These are phyloP conservation scores for Fraxinus baroniana DNA, from an alignment of 305 asterid species.

Conservation along the genomic window DNA sequence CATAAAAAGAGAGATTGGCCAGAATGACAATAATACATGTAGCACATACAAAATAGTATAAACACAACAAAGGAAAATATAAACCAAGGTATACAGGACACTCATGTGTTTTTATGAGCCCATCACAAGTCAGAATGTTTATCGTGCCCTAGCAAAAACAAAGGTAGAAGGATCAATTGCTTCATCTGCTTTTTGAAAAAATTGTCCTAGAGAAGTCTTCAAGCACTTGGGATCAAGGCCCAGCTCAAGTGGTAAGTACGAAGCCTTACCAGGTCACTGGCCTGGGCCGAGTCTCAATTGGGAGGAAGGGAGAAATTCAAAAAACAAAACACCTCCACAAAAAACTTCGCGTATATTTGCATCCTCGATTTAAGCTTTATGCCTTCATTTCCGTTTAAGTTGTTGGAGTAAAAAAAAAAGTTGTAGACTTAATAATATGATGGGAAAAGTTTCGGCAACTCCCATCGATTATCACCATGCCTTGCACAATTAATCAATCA, in stretches of 20 bases:
- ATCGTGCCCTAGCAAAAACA: constrained; percentile 1
- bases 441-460: not conserved
- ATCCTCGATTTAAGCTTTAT: constrained; percentile 4
- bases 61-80: not conserved
- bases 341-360: not conserved
- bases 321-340: not conserved
- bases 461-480: not conserved
- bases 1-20: not conserved
- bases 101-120: constrained; percentile 1
- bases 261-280: not conserved
- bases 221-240: not conserved
- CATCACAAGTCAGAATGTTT: not conserved
- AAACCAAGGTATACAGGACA: constrained; percentile 13
- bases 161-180: constrained; percentile 10
- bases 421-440: constrained; percentile 1
- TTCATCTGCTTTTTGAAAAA: constrained; percentile 10
- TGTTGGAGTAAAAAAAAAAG: not conserved
- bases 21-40: not conserved
- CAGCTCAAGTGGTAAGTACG: not conserved
- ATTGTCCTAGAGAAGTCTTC: not conserved
- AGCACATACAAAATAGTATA: constrained; percentile 1
- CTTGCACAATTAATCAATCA: not conserved
- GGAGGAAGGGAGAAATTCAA: not conserved
- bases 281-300: not conserved
- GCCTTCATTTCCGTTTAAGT: not conserved